Conservation (phyloP, 768 basidiomycete species). For the Suillus variegatus region DNA sequence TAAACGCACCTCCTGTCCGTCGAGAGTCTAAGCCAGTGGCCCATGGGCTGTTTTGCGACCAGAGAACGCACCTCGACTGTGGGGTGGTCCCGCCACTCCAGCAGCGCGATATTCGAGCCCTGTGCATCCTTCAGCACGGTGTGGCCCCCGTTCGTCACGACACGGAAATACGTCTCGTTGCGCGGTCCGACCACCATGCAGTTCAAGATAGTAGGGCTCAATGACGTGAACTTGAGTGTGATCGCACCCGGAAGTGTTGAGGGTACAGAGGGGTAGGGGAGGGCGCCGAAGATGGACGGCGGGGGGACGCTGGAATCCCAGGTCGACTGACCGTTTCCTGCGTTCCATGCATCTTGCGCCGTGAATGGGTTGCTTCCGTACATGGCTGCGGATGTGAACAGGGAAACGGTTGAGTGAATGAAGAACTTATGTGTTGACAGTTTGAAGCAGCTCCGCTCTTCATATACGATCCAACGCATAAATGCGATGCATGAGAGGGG, state of each 20-base stretch:
- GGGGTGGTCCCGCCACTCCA: conserved; percentile 55
- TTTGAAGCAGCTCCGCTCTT: not conserved
- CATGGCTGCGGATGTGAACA: conserved; percentile 6
- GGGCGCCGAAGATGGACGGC: conserved; percentile 64
- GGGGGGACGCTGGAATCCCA: conserved; percentile 23
- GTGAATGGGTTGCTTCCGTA: conserved; percentile 32
- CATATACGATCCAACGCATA: conserved; percentile 1
- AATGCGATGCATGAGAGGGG: not conserved
- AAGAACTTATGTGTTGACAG: not conserved
- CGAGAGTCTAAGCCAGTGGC: conserved; percentile 57
- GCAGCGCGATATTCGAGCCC: conserved; percentile 48
- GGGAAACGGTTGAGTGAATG: not conserved
- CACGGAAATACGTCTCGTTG: conserved; percentile 46
- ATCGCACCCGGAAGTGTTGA: conserved; percentile 36
- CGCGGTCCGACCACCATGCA: conserved; percentile 54
- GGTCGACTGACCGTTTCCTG: conserved; percentile 14
- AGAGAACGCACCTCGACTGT: conserved; percentile 55
- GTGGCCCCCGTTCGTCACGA: conserved; percentile 54
- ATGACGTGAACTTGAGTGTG: conserved; percentile 51
- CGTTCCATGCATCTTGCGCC: conserved; percentile 23
- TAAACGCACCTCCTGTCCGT: conserved; percentile 43
- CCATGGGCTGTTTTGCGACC: conserved; percentile 48
- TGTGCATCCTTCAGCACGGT: conserved; percentile 54
- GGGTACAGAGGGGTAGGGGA: conserved; percentile 50
- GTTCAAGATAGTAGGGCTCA: conserved; percentile 55